These are phyloP conservation scores for Chlamydomonas schloesseri DNA, from an alignment of 139 green algal species.

Conservation along the genomic window DNA sequence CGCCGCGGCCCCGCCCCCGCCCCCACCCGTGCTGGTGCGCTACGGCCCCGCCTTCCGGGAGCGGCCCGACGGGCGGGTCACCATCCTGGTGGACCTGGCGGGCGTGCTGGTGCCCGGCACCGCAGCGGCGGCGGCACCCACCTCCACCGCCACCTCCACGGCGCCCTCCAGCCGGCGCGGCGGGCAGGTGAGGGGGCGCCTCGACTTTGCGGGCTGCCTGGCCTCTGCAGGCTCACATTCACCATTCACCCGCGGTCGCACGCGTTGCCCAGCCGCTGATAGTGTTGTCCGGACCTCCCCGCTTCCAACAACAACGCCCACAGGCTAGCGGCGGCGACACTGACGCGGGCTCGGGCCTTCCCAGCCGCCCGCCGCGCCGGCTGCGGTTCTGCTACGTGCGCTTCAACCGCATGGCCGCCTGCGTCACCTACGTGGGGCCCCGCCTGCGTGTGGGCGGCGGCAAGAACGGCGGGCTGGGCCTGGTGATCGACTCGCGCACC, in stretches of 20 bases:
- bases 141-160: not conserved
- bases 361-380: not conserved
- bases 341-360: no score
- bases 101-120: not conserved
- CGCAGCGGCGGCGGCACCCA: not conserved
- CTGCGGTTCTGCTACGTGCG: conserved; percentile 81
- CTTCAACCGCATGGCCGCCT: conserved; percentile 81
- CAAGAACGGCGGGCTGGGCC: conserved; percentile 75
- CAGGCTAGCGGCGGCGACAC: no score
- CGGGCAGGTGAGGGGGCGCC: no score
- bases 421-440: conserved; percentile 78
- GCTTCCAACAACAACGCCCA: no score
- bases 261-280: no score
- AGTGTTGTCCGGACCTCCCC: no score
- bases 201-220: no score
- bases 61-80: not conserved
- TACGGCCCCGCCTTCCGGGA: conserved; percentile 20
- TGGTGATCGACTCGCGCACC: conserved; percentile 80
- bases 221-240: no score
- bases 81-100: not conserved
- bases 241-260: no score
- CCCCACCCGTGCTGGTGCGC: not conserved
- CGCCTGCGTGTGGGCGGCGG: conserved; percentile 41
- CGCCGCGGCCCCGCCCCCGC: no score
- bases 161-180: no score